Evolutionary conservation across 768 basidiomycete genomes (phyloP), one percentile per base, ranked within the genome.

Genomic region (Mycena sanguinolenta): DNA sequence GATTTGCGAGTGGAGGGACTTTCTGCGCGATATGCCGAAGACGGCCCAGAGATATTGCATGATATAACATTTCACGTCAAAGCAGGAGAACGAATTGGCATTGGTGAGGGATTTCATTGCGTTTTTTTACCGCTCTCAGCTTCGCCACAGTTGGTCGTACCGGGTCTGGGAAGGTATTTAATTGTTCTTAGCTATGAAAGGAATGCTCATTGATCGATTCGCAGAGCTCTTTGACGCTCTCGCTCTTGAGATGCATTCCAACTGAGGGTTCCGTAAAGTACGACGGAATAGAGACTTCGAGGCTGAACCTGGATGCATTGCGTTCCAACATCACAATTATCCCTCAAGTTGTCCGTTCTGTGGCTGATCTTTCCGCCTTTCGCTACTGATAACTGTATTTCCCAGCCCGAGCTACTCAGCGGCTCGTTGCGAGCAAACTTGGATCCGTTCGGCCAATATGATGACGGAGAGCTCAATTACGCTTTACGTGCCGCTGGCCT

Each of bases 181-280:
- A 0, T 17, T 16, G 25, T 28, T 28, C 23, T 32, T 38, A 14
- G 9, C 17, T 19, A 25, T 0, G 12, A 60, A 4, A 14, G 12
- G 23, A 38, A 53, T 6, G 44, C 49, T 72, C 14, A 55, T 46
- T 36, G 4, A 17, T 57, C 21, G 59, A 7, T 34, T 34, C 10
- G 32, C 77, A 86, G 84, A 90, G 89, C 69, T 90, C 91, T 28
- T 74, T 86, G 36, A 84, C 89, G 0, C 78, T 91, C 14, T 86
- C 90, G 0, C 80, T 92, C 58, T 75, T 87, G 2, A 77, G 84
- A 3, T 77, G 84, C 76, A 83, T 87, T 36, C 82, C 81, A 0
- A 71, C 69, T 3, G 58, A 66, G 28, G 69, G 69, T 9, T 61
- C 44, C 10, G 83, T 88, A 16, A 73, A 74, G 57, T 86, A 83